Percentiles rank a stretch among this genome's conserved stretches.
These are phyloP conservation scores for Dothiorella sarmentorum DNA, from an alignment of 2,329 filamentous ascomycete genomes.

Conservation along the genomic window DNA sequence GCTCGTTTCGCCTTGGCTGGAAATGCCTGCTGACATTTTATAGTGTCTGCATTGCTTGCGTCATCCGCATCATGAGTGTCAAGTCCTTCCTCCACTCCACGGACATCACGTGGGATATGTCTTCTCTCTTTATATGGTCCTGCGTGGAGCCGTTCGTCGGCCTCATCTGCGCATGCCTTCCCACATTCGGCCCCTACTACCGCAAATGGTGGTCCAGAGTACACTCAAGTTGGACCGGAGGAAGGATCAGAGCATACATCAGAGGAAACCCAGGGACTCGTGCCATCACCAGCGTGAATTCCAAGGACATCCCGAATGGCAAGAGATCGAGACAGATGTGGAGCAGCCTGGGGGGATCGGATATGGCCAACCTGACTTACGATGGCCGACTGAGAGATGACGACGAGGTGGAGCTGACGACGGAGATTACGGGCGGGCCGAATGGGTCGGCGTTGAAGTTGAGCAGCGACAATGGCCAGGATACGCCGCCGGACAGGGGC, in stretches of 20 bases:
- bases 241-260: not conserved
- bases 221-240: not conserved
- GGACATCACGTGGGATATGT: constrained; percentile 31
- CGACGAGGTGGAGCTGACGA: constrained; percentile 4
- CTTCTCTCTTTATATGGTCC: constrained; percentile 33
- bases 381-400: not conserved
- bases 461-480: not conserved
- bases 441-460: not conserved
- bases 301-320: not conserved
- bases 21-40: not conserved
- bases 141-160: constrained; percentile 35
- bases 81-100: constrained; percentile 22
- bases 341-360: not conserved
- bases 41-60: constrained; percentile 29
- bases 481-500: not conserved
- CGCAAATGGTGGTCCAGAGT: not conserved
- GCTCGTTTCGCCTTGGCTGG: not conserved
- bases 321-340: not conserved
- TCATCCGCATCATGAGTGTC: constrained; percentile 30
- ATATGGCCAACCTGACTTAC: not conserved
- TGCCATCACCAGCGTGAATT: not conserved
- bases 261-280: not conserved
- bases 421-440: not conserved
- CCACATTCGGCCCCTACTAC: constrained; percentile 4
- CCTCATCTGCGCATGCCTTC: constrained; percentile 39